Conservation (phyloP, 2,329 filamentous ascomycete genomes). For the Cladosporium sp. region DNA sequence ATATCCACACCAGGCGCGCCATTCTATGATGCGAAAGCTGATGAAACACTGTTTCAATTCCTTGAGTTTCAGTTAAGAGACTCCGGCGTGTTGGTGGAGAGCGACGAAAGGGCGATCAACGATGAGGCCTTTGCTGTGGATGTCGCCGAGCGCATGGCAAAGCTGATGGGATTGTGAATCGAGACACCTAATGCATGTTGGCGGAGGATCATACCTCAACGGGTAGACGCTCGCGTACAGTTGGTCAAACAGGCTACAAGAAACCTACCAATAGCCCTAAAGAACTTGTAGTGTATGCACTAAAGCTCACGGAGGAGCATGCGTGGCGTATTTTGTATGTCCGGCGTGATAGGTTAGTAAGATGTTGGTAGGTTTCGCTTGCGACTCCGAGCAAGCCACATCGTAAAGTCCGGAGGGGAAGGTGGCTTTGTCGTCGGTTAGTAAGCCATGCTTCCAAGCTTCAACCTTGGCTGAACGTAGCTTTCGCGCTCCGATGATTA, state of each 20-base stretch:
- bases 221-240: neutral
- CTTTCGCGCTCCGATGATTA: neutral
- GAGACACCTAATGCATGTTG: neutral
- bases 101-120: conserved; percentile 58
- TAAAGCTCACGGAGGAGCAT: neutral
- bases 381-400: neutral
- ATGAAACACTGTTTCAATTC: conserved; percentile 50
- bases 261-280: neutral
- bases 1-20: conserved; percentile 56
- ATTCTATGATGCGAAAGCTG: conserved; percentile 56
- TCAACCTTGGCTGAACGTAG: neutral
- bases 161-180: conserved; percentile 28
- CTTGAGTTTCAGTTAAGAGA: conserved; percentile 53
- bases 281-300: neutral
- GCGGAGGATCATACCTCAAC: neutral
- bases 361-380: neutral
- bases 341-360: neutral
- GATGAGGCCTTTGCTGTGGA: conserved; percentile 54
- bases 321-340: neutral
- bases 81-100: conserved; percentile 54
- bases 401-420: conserved; percentile 10
- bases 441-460: neutral
- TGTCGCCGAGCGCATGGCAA: conserved; percentile 44
- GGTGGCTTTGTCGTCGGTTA: conserved; percentile 4
- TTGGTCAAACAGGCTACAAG: neutral